phyloP scores from a whole-genome alignment of 2,329 filamentous ascomycete genomes.

The Penicillium palitans region DNA sequence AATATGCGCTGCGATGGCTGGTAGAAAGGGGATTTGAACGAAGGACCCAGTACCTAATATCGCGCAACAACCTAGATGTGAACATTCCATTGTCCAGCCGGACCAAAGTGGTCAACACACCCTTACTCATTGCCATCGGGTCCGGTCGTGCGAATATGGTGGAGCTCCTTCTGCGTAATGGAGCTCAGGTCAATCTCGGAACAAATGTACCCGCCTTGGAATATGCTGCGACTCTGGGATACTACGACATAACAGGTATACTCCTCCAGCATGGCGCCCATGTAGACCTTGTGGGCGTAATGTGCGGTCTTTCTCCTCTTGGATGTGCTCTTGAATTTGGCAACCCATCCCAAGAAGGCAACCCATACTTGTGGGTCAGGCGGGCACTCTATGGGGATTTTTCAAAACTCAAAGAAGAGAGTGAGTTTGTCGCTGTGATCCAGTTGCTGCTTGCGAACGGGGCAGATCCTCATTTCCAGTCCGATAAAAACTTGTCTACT shows the following conservation, averaged over 20 bases:
- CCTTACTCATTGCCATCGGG: neutral
- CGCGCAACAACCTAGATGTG: neutral
- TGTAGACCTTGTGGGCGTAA: neutral
- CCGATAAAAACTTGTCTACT: fast-evolving
- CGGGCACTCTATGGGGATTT: too few species aligned
- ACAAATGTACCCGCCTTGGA: neutral
- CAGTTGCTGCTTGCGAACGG: neutral
- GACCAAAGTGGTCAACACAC: neutral
- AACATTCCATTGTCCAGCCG: fast-evolving
- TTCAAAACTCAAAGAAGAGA: neutral
- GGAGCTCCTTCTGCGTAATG: neutral
- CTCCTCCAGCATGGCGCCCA: neutral
- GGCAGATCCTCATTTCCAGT: neutral
- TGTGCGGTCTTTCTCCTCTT: neutral
- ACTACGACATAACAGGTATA: neutral
- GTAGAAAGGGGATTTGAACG: neutral
- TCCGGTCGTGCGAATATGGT: neutral
- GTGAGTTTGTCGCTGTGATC: neutral
- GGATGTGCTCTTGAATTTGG: neutral
- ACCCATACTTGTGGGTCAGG: neutral
- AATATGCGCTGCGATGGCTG: neutral
- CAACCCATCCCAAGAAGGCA: neutral
- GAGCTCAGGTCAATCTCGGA: neutral
- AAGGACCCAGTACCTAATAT: neutral
- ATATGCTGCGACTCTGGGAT: neutral